A percentile compares a stretch with the other conserved stretches of the same genome.
Evolutionary conservation across 1,139 yeast genomes (phyloP).

Genomic region (Candida labiduridarum): DNA sequence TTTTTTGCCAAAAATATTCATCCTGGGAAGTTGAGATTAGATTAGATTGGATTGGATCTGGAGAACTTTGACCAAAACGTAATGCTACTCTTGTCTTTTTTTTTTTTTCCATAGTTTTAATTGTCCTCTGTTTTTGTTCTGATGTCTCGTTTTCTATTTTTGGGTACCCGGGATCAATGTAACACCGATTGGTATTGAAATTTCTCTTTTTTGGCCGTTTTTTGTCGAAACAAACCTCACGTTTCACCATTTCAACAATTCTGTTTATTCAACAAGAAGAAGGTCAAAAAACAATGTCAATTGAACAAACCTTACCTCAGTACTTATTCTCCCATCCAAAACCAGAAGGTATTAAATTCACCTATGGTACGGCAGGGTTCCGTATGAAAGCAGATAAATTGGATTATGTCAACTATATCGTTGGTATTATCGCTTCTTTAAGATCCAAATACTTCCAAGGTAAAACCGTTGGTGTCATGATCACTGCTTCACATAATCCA

Average conservation of each 20-base stretch:
- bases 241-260: background rate
- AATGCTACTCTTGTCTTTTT: background rate
- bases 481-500: constrained; percentile 97
- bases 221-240: background rate
- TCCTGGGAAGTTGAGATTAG: background rate
- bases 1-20: constrained; percentile 15
- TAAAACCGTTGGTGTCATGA: constrained; percentile 83
- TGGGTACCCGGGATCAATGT: background rate
- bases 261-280: background rate
- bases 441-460: constrained; percentile 75
- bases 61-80: too few relatives aligned
- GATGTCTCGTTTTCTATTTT: background rate
- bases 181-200: background rate
- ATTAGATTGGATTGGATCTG: background rate
- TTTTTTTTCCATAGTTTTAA: background rate
- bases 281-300: constrained; percentile 14
- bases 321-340: constrained; percentile 37
- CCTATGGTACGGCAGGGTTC: constrained; percentile 97
- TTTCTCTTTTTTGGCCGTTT: background rate
- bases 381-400: constrained; percentile 71
- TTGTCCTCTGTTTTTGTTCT: background rate
- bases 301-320: constrained; percentile 14
- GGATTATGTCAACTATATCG: constrained; percentile 84
- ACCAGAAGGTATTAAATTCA: constrained; percentile 49
- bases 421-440: constrained; percentile 79